phyloP scores from a whole-genome alignment of 441 rosid genomes.

The Bocquillonia castaneifolia region DNA sequence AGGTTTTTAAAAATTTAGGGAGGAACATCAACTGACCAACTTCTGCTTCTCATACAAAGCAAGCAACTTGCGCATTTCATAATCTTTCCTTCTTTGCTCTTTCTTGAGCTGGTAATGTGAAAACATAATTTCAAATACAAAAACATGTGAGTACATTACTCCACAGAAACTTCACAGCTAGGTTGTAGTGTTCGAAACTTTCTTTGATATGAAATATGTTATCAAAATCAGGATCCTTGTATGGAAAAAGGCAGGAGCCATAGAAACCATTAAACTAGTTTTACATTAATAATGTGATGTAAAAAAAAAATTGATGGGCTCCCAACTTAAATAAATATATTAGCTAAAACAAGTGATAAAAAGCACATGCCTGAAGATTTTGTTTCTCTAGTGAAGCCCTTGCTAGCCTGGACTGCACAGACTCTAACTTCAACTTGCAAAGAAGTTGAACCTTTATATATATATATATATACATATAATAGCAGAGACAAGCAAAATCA shows the following conservation, averaged over 20 bases:
- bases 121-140: constrained; percentile 18
- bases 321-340: too few species aligned
- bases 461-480: too few species aligned
- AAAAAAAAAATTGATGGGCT: too few species aligned
- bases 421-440: constrained; percentile 78
- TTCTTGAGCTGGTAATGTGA: constrained; percentile 62
- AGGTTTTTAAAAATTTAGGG: constrained; percentile 16
- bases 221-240: too few species aligned
- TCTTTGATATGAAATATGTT: not conserved
- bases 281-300: too few species aligned
- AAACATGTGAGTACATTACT: not conserved
- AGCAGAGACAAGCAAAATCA: constrained; percentile 1
- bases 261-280: too few species aligned
- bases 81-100: constrained; percentile 59
- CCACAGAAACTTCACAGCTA: not conserved
- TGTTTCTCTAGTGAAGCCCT: constrained; percentile 74
- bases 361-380: constrained; percentile 60
- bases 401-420: constrained; percentile 64
- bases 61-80: constrained; percentile 54
- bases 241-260: too few species aligned
- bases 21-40: constrained; percentile 40
- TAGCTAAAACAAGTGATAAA: too few species aligned
- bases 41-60: constrained; percentile 66
- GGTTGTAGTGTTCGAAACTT: not conserved
- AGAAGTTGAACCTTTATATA: constrained; percentile 71